Evolutionary conservation across 345 rosid genomes (phyloP).

Genomic region (Gossypium australe): DNA sequence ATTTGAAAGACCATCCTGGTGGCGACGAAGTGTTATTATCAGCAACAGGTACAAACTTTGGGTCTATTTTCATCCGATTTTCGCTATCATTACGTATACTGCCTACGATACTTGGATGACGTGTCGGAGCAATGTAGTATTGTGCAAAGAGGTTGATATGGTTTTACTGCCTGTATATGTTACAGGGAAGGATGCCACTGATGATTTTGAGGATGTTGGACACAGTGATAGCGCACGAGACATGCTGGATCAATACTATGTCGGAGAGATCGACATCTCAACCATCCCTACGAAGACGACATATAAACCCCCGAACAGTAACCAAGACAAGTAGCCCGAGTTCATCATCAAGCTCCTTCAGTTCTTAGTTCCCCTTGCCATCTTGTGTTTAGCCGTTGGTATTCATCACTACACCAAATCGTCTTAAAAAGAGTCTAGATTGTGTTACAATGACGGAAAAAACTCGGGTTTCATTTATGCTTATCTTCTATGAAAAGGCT

Average conservation of each 20-base stretch:
- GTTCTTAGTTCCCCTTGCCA: conserved; percentile 68
- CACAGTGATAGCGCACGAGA: conserved; percentile 56
- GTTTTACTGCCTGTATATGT: not conserved
- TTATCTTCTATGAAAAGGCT: not conserved
- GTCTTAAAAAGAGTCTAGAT: conserved; percentile 23
- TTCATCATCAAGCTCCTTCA: conserved; percentile 75
- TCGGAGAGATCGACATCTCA: conserved; percentile 57
- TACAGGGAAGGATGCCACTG: conserved; percentile 73
- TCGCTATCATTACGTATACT: no score
- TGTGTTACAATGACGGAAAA: no score
- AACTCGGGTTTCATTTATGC: not conserved
- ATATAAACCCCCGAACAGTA: conserved; percentile 64
- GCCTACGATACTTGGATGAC: no score
- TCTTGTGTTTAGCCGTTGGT: conserved; percentile 73
- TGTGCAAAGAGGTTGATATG: not conserved
- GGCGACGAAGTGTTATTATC: conserved; percentile 45
- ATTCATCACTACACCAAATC: conserved; percentile 61
- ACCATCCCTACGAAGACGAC: conserved; percentile 49
- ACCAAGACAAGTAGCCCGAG: conserved; percentile 78
- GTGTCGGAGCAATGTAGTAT: not conserved
- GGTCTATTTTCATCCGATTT: no score
- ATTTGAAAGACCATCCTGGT: conserved; percentile 59
- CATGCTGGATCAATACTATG: conserved; percentile 54
- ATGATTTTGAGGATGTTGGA: conserved; percentile 68
- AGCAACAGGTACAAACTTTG: conserved; percentile 33